Evolutionary conservation across 257 asterid species (phyloP).

Genomic region (Datura wrightii): DNA sequence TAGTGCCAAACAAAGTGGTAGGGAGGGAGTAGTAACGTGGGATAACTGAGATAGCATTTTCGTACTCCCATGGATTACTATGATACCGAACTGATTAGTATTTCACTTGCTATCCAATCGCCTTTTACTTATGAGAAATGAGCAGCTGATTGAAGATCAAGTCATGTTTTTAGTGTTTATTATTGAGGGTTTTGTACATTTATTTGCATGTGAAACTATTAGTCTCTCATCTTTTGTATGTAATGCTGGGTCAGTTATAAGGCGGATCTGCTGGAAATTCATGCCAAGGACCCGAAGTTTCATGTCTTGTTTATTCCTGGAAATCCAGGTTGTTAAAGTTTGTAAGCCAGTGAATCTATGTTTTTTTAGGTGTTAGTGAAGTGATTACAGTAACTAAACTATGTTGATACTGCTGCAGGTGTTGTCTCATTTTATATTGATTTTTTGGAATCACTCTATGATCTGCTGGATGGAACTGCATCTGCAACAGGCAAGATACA

Average conservation of each 20-base stretch:
- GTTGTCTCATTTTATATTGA: slow-evolving; percentile 75
- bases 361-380: neutral
- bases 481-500: slow-evolving; percentile 70
- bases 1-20: neutral
- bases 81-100: neutral
- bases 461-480: slow-evolving; percentile 73
- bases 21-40: neutral
- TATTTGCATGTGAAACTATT: slow-evolving; percentile 16
- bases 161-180: neutral
- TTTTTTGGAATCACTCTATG: slow-evolving; percentile 75
- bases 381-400: neutral
- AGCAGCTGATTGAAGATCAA: slow-evolving; percentile 8
- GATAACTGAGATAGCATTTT: neutral
- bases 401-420: slow-evolving; percentile 55
- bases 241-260: slow-evolving; percentile 52
- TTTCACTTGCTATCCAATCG: neutral
- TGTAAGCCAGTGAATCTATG: neutral
- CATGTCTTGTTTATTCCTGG: slow-evolving; percentile 89
- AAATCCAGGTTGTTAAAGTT: slow-evolving; percentile 72
- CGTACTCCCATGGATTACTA: neutral
- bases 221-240: neutral
- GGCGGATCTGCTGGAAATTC: slow-evolving; percentile 80
- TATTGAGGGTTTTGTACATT: neutral
- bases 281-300: slow-evolving; percentile 57
- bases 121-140: neutral